phyloP scores from a whole-genome alignment of 2,329 filamentous ascomycete species.

The Ophiostoma himal-ulmi region DNA sequence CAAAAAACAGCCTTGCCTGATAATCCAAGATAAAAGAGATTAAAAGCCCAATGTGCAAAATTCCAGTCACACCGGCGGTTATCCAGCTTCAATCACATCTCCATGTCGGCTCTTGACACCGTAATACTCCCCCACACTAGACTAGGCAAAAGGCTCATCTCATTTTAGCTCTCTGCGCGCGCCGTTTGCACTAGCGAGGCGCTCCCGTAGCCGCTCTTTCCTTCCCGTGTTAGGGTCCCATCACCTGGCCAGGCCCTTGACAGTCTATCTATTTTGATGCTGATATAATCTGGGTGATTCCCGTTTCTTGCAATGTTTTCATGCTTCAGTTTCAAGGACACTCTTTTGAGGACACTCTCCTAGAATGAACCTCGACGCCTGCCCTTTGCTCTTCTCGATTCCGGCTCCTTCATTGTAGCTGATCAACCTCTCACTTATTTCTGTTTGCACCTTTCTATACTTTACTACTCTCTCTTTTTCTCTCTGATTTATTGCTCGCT shows the following conservation, averaged over 20 bases:
- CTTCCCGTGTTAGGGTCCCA: neutral
- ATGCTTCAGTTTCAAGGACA: neutral
- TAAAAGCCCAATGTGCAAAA: neutral
- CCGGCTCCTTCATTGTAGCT: neutral
- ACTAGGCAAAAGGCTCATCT: neutral
- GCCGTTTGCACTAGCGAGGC: constrained; percentile 3
- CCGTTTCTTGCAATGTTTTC: neutral
- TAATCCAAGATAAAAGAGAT: neutral
- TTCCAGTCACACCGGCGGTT: neutral
- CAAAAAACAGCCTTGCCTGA: neutral
- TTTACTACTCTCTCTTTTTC: neutral
- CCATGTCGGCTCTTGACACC: neutral
- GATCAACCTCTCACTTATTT: neutral
- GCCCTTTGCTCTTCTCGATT: neutral
- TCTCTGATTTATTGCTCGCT: neutral
- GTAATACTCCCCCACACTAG: neutral
- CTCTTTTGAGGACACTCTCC: neutral
- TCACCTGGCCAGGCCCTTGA: neutral
- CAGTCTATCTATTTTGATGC: neutral
- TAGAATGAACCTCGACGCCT: neutral
- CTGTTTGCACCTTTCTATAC: neutral
- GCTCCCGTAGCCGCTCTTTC: constrained; percentile 1
- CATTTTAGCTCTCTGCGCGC: neutral
- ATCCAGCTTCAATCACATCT: neutral
- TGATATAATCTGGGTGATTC: neutral